phyloP scores from a whole-genome alignment of 306 rosid species.

The Echinosophora koreensis region DNA sequence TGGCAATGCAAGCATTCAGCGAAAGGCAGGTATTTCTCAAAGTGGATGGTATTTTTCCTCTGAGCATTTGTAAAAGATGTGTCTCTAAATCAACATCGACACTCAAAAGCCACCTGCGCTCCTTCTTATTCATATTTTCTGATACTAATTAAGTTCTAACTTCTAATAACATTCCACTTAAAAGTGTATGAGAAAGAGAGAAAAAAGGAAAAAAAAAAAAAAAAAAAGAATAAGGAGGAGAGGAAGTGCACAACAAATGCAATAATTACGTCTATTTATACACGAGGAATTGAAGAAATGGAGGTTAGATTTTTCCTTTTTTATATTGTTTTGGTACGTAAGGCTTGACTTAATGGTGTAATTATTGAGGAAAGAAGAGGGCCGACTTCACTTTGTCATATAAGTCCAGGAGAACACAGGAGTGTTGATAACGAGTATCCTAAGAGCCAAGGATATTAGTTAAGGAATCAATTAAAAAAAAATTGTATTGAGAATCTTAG shows the following conservation, averaged over 20 bases:
- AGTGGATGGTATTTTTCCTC: background rate
- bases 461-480: no score
- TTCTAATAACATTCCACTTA: background rate
- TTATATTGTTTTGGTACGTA: no score
- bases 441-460: no score
- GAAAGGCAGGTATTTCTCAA: background rate
- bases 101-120: background rate
- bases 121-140: constrained; percentile 6
- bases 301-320: background rate
- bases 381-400: no score
- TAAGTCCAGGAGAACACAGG: no score
- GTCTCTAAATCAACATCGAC: background rate
- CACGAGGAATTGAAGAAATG: background rate
- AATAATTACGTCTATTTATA: constrained; percentile 5
- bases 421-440: no score
- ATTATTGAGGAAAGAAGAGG: background rate
- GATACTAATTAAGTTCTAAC: background rate
- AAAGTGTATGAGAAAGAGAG: background rate
- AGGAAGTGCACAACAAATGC: background rate
- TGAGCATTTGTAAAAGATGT: background rate
- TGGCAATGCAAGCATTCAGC: background rate
- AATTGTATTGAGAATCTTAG: no score
- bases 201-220: background rate
- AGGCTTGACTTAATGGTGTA: background rate
- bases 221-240: background rate